A percentile compares a stretch with the other conserved stretches of the same genome.
Conservation (phyloP, 495 filamentous ascomycete genomes). For the Usnea hakonensis region DNA sequence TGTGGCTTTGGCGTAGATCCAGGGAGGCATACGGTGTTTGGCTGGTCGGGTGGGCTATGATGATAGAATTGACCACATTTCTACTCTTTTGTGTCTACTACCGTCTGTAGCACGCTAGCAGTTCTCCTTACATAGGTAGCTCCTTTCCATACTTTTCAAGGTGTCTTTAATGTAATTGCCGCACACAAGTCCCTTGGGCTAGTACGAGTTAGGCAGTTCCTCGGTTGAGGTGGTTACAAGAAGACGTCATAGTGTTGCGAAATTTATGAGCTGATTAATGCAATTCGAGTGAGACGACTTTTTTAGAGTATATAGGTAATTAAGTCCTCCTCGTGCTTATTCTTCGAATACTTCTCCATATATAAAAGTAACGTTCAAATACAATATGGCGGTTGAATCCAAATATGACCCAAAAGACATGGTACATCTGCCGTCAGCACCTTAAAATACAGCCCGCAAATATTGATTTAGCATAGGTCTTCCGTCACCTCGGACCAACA, state of each 20-base stretch:
- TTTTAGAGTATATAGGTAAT: no score
- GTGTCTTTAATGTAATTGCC: not conserved
- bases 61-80: not conserved
- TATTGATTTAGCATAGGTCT: conserved; percentile 2
- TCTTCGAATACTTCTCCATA: no score
- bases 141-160: no score
- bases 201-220: not conserved
- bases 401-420: conserved; percentile 21
- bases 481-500: conserved; percentile 62
- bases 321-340: no score
- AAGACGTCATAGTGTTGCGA: not conserved
- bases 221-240: not conserved
- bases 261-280: no score
- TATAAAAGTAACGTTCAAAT: not conserved
- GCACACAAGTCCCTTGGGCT: not conserved
- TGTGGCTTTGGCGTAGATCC: not conserved
- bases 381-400: conserved; percentile 17
- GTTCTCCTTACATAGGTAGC: no score
- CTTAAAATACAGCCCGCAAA: not conserved
- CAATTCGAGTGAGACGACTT: no score
- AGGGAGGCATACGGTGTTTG: not conserved
- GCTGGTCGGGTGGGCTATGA: conserved; percentile 2
- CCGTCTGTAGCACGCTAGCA: not conserved
- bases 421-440: not conserved
- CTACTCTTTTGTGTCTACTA: not conserved